Conservation (phyloP, 441 rosid species). For the Gossypium davidsonii region DNA sequence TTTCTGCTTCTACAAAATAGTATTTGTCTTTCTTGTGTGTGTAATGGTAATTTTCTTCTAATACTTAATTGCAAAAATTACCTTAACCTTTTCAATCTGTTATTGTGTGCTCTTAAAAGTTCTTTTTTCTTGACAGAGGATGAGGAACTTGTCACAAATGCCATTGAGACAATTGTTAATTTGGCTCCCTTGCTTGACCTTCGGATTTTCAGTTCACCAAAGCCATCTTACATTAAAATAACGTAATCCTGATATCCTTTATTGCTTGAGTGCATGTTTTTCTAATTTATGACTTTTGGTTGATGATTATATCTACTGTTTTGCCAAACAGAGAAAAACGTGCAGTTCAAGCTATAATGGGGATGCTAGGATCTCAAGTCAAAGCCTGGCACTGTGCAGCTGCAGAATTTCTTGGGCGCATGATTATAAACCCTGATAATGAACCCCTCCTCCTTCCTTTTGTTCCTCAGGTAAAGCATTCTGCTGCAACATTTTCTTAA, state of each 20-base stretch:
- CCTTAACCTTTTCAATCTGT: neutral
- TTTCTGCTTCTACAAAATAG: neutral
- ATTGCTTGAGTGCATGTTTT: neutral
- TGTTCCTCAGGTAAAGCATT: slow-evolving; percentile 58
- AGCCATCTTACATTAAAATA: slow-evolving; percentile 69
- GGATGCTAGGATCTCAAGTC: slow-evolving; percentile 66
- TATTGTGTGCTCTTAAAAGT: neutral
- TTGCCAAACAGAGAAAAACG: slow-evolving; percentile 66
- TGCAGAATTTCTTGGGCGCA: slow-evolving; percentile 82
- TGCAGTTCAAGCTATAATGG: slow-evolving; percentile 83
- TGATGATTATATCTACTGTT: slow-evolving; percentile 12
- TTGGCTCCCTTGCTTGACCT: slow-evolving; percentile 89
- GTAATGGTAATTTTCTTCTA: slow-evolving; percentile 2
- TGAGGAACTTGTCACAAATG: slow-evolving; percentile 88
- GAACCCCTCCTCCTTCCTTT: slow-evolving; percentile 90
- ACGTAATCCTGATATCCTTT: slow-evolving; percentile 32
- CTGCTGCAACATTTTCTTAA: neutral
- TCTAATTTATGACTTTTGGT: slow-evolving; percentile 1
- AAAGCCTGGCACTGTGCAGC: slow-evolving; percentile 97
- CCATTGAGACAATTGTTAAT: slow-evolving; percentile 86
- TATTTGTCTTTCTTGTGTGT: neutral
- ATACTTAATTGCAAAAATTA: neutral
- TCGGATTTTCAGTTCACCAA: slow-evolving; percentile 79
- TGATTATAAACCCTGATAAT: slow-evolving; percentile 84
- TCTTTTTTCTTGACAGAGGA: slow-evolving; percentile 53